Conservation (phyloP, 768 basidiomycete species). For the Chalciporus sphaerocephalus region DNA sequence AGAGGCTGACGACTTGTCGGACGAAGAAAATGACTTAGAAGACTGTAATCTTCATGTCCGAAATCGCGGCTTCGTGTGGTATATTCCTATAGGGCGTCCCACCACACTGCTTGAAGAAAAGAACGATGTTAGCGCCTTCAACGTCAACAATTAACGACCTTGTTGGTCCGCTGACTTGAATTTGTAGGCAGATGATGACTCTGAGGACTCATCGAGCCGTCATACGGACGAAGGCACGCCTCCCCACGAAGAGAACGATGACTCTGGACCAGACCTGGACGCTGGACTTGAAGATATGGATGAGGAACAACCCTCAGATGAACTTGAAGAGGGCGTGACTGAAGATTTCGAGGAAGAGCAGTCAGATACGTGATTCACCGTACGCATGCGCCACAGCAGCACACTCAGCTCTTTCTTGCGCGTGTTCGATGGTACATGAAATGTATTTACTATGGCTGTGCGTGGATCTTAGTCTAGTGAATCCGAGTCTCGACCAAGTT, state of each 20-base stretch:
- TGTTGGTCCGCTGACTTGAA: background rate
- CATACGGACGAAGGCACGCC: slow-evolving; percentile 30
- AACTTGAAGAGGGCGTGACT: slow-evolving; percentile 42
- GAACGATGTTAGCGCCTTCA: slow-evolving; percentile 58
- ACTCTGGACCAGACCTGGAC: slow-evolving; percentile 35
- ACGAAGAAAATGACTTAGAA: slow-evolving; percentile 80
- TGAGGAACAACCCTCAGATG: slow-evolving; percentile 39
- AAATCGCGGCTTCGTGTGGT: slow-evolving; percentile 61
- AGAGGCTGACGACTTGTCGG: slow-evolving; percentile 81
- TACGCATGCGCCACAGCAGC: too few relatives aligned
- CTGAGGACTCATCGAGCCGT: slow-evolving; percentile 31
- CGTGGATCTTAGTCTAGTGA: background rate
- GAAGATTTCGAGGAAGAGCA: slow-evolving; percentile 54
- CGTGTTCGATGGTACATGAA: background rate
- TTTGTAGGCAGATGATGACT: slow-evolving; percentile 34
- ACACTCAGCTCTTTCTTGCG: background rate
- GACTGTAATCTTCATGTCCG: slow-evolving; percentile 57
- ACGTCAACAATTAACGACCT: background rate
- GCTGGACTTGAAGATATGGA: slow-evolving; percentile 42
- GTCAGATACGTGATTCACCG: slow-evolving; percentile 17
- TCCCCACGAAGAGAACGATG: slow-evolving; percentile 38
- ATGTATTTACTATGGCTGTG: too few relatives aligned
- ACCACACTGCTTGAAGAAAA: slow-evolving; percentile 79
- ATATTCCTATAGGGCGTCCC: slow-evolving; percentile 69
- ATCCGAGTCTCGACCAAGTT: background rate